Conservation (phyloP, 108 stramenopile genomes). For the Fistulifera pelliculosa region DNA sequence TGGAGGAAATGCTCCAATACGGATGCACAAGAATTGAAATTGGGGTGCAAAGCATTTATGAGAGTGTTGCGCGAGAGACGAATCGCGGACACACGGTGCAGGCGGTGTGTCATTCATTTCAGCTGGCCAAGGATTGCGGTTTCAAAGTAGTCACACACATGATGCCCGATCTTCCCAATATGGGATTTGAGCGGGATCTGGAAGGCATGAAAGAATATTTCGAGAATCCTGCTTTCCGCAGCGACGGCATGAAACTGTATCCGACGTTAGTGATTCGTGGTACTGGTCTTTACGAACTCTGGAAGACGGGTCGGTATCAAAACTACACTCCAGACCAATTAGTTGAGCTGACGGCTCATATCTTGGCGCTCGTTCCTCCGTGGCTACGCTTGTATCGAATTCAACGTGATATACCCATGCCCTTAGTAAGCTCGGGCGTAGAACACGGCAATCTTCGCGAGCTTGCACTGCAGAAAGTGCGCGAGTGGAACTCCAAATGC, state of each 20-base stretch:
- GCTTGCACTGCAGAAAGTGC: conserved; percentile 73
- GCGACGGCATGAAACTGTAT: conserved; percentile 93
- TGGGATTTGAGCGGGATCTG: conserved; percentile 86
- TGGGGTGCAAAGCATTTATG: conserved; percentile 94
- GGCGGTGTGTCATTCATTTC: conserved; percentile 88
- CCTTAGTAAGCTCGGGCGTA: conserved; percentile 87
- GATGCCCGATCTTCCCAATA: conserved; percentile 97
- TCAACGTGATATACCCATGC: conserved; percentile 97
- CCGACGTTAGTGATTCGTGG: conserved; percentile 94
- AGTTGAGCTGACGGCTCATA: conserved; percentile 84
- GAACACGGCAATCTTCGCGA: conserved; percentile 93
- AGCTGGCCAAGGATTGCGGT: conserved; percentile 91
- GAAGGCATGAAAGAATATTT: conserved; percentile 88
- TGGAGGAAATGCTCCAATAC: conserved; percentile 90
- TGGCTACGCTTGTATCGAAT: conserved; percentile 96
- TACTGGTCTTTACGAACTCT: conserved; percentile 92
- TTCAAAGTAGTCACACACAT: conserved; percentile 97
- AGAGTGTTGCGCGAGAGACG: conserved; percentile 87
- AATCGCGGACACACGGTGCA: conserved; percentile 93
- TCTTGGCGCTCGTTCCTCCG: conserved; percentile 88
- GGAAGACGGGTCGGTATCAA: conserved; percentile 89
- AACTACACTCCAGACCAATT: conserved; percentile 94
- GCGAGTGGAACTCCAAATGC: conserved; percentile 83
- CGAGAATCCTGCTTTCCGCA: conserved; percentile 86
- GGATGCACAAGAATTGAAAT: conserved; percentile 98